Evolutionary conservation across 73 alveolate species (phyloP).

Genomic region (Paraurostyla sp.): DNA sequence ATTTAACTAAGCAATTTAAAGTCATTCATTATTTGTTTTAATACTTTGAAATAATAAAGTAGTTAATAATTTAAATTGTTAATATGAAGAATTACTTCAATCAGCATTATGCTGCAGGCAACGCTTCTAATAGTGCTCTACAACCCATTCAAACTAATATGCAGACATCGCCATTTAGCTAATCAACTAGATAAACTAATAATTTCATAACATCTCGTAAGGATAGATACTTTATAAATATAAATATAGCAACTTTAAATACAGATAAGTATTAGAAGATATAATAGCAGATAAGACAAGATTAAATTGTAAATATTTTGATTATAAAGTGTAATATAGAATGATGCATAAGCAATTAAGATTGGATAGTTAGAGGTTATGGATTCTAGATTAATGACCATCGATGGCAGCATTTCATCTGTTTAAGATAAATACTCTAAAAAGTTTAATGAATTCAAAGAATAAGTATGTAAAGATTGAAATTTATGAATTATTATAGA

Average conservation of each 20-base stretch:
- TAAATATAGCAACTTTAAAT: not conserved
- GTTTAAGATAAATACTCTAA: conserved; percentile 7
- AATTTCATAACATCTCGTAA: not conserved
- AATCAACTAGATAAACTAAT: not conserved
- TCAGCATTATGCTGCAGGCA: not conserved
- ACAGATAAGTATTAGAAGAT: too few relatives aligned
- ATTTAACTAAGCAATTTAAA: not conserved
- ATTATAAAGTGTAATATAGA: not conserved
- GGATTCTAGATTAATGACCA: conserved; percentile 19
- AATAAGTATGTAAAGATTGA: not conserved
- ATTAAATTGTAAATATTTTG: not conserved
- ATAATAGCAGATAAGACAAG: too few relatives aligned
- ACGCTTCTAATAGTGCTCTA: not conserved
- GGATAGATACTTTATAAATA: conserved; percentile 17
- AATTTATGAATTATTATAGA: not conserved
- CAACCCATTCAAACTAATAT: conserved; percentile 5
- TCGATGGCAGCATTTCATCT: conserved; percentile 19
- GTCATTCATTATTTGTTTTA: not conserved
- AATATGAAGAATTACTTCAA: conserved; percentile 50
- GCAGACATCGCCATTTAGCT: not conserved
- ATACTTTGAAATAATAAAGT: not conserved
- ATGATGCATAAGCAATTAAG: not conserved
- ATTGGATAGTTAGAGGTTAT: conserved; percentile 6
- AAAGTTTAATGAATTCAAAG: conserved; percentile 41
- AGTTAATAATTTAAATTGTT: conserved; percentile 29